Evolutionary conservation across 106 monocot species (phyloP).

Genomic region (Dendrobium chrysotoxum): DNA sequence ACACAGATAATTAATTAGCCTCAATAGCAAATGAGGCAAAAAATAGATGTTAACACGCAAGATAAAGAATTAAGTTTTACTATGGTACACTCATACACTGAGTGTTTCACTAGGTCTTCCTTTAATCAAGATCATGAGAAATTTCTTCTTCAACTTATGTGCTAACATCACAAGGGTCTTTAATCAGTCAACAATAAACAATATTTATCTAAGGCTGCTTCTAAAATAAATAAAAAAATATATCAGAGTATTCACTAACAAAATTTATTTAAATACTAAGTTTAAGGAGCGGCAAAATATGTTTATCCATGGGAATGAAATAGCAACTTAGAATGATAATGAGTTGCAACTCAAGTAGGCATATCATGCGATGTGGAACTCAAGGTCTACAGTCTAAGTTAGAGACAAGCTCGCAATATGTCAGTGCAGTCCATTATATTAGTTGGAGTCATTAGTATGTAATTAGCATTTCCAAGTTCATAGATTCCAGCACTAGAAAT

Average conservation of each 20-base stretch:
- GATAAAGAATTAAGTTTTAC: not conserved
- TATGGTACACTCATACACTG: not conserved
- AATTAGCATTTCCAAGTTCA: no score
- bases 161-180: not conserved
- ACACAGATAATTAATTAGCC: not conserved
- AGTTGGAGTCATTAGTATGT: no score
- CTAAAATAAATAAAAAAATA: not conserved
- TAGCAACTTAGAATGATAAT: not conserved
- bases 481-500: no score
- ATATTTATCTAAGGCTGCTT: not conserved
- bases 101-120: not conserved
- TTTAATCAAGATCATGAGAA: not conserved
- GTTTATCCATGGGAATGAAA: not conserved
- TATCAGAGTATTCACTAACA: not conserved
- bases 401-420: no score
- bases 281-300: not conserved
- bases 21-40: not conserved
- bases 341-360: not conserved
- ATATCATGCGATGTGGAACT: no score
- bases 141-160: not conserved
- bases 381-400: no score
- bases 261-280: not conserved
- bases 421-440: no score
- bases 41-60: not conserved
- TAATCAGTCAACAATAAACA: not conserved